These are phyloP conservation scores for Termitomyces sp. DNA, from an alignment of 1,284 basidiomycete species.

Conservation along the genomic window DNA sequence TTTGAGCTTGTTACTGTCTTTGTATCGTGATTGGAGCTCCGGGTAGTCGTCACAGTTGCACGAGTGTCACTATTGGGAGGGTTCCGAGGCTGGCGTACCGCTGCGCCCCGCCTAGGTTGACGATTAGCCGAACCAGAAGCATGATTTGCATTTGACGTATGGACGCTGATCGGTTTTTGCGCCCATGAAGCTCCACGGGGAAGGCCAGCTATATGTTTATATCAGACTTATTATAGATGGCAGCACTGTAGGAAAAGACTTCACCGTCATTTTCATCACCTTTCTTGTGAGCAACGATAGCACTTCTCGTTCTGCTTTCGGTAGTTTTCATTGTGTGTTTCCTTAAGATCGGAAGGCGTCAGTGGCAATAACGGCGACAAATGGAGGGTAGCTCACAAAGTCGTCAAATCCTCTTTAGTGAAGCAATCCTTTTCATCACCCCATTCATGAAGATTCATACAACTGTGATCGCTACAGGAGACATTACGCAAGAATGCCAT, in stretches of 20 bases:
- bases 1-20: slow-evolving; percentile 34
- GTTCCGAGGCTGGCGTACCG: slow-evolving; percentile 36
- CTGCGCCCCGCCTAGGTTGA: slow-evolving; percentile 36
- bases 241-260: slow-evolving; percentile 19
- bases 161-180: slow-evolving; percentile 38
- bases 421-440: slow-evolving; percentile 98
- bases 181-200: slow-evolving; percentile 86
- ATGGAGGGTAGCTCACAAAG: slow-evolving; percentile 54
- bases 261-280: slow-evolving; percentile 62
- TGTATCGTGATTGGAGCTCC: slow-evolving; percentile 29
- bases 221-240: slow-evolving; percentile 16
- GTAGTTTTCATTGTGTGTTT: slow-evolving; percentile 87
- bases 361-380: background rate
- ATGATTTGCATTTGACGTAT: slow-evolving; percentile 22
- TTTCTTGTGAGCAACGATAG: slow-evolving; percentile 40
- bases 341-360: slow-evolving; percentile 33
- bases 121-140: slow-evolving; percentile 29
- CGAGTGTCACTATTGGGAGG: slow-evolving; percentile 31
- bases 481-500: slow-evolving; percentile 89
- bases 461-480: slow-evolving; percentile 83
- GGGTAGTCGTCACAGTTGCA: slow-evolving; percentile 21
- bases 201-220: slow-evolving; percentile 42
- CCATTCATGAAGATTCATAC: slow-evolving; percentile 96
- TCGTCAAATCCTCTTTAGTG: slow-evolving; percentile 88
- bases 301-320: slow-evolving; percentile 55